A percentile compares a stretch with the other conserved stretches of the same genome.
These are phyloP conservation scores for Salix purpurea DNA, from an alignment of 345 rosid genomes.

Conservation along the genomic window DNA sequence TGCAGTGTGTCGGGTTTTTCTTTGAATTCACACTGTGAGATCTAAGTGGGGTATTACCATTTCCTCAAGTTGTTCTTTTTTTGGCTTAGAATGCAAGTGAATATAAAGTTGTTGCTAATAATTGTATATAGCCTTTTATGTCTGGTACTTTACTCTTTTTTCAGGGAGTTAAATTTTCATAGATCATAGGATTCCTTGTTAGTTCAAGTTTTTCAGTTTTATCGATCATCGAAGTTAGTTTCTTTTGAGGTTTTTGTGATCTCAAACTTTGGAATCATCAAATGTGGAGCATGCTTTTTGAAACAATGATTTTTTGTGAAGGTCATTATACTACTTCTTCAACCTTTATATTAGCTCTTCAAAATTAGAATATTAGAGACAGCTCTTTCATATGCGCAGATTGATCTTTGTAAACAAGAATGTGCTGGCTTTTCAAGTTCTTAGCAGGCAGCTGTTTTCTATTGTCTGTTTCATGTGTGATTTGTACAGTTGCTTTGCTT, in stretches of 20 bases:
- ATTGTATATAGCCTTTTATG: slow-evolving; percentile 34
- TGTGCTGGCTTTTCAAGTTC: slow-evolving; percentile 6
- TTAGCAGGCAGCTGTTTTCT: background rate
- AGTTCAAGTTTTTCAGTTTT: slow-evolving; percentile 25
- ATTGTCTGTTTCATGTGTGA: slow-evolving; percentile 3
- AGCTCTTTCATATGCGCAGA: background rate
- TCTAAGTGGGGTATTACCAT: slow-evolving; percentile 52
- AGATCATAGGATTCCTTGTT: slow-evolving; percentile 30
- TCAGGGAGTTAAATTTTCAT: slow-evolving; percentile 7
- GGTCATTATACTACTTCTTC: slow-evolving; percentile 20
- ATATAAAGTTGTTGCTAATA: slow-evolving; percentile 33
- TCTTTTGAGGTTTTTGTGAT: slow-evolving; percentile 26
- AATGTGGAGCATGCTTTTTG: slow-evolving; percentile 30
- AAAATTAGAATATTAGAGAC: background rate
- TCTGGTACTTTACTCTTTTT: slow-evolving; percentile 24
- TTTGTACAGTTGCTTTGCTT: background rate
- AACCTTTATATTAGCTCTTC: background rate
- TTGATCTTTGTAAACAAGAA: slow-evolving; percentile 1
- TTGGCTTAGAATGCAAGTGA: slow-evolving; percentile 81
- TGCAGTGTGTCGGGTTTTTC: slow-evolving; percentile 32
- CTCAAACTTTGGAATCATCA: slow-evolving; percentile 27
- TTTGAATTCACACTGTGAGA: slow-evolving; percentile 43
- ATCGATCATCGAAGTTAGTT: slow-evolving; percentile 19
- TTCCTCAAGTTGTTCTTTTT: slow-evolving; percentile 27
- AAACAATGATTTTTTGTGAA: slow-evolving; percentile 14